phyloP scores from a whole-genome alignment of 2,329 filamentous ascomycete species.

The Harringtonia aguacate region DNA sequence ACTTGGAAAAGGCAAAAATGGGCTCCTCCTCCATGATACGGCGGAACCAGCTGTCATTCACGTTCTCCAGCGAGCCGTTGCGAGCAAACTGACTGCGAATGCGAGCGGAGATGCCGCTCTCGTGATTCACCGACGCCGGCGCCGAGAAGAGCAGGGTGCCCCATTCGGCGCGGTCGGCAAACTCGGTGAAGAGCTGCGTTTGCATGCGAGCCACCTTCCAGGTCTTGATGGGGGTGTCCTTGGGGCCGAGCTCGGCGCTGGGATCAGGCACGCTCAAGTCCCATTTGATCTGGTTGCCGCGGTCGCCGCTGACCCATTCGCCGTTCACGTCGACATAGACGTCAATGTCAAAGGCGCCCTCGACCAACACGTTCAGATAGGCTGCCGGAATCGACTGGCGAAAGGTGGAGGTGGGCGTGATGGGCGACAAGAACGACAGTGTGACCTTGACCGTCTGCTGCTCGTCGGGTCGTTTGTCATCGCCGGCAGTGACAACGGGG shows the following conservation, averaged over 20 bases:
- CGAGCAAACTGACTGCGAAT: constrained; percentile 61
- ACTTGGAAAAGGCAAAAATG: constrained; percentile 66
- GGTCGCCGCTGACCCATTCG: constrained; percentile 73
- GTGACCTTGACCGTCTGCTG: constrained; percentile 24
- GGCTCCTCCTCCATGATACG: constrained; percentile 67
- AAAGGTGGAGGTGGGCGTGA: constrained; percentile 71
- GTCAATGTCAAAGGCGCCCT: constrained; percentile 53
- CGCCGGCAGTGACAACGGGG: constrained; percentile 5
- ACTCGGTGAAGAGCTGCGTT: constrained; percentile 66
- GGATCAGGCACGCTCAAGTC: constrained; percentile 37
- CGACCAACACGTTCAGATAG: constrained; percentile 62
- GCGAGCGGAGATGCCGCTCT: constrained; percentile 56
- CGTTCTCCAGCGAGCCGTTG: constrained; percentile 54
- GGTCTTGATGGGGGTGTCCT: constrained; percentile 38
- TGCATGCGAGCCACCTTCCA: constrained; percentile 51
- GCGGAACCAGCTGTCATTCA: constrained; percentile 39
- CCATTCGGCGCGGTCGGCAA: constrained; percentile 70
- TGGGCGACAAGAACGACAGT: constrained; percentile 58
- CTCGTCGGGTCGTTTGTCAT: constrained; percentile 7
- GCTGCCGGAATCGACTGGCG: constrained; percentile 74
- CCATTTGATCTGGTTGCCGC: constrained; percentile 62
- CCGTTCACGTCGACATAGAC: constrained; percentile 60
- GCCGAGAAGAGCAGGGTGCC: constrained; percentile 69
- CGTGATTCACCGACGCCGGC: constrained; percentile 55
- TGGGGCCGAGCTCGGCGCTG: constrained; percentile 16